Conservation (phyloP, 257 asterid genomes). For the Solanum chilense region DNA sequence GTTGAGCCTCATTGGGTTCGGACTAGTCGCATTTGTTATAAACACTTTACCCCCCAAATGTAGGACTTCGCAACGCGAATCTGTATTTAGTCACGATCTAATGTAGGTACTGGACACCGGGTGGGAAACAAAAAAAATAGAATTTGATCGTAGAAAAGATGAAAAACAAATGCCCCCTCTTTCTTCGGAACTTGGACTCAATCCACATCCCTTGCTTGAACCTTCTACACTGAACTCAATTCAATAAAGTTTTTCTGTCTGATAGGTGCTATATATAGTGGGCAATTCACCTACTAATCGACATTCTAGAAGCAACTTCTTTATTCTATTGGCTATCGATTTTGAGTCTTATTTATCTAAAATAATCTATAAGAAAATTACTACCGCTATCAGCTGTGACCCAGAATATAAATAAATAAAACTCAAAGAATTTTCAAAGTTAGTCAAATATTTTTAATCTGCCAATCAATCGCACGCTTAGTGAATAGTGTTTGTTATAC, state of each 20-base stretch:
- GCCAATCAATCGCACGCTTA: neutral
- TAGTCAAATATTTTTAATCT: neutral
- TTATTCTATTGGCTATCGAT: neutral
- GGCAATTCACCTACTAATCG: neutral
- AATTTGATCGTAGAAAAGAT: neutral
- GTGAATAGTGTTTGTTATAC: neutral
- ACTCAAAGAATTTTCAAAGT: neutral
- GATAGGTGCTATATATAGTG: neutral
- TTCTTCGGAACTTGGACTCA: neutral
- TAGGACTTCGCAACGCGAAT: accelerated
- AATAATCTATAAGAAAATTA: too few relatives aligned
- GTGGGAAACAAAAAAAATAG: neutral
- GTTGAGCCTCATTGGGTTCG: neutral
- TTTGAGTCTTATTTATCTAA: neutral
- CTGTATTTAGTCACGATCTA: neutral
- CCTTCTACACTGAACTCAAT: neutral
- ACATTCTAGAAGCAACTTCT: neutral
- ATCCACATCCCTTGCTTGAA: neutral
- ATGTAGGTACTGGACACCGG: neutral
- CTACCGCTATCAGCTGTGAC: accelerated
- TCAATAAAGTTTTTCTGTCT: neutral
- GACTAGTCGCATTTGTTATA: neutral
- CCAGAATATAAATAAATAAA: neutral
- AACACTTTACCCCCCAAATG: neutral
- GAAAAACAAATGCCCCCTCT: neutral